Conservation (phyloP, 129 eudicot genomes). For the Saposhnikovia divaricata region DNA sequence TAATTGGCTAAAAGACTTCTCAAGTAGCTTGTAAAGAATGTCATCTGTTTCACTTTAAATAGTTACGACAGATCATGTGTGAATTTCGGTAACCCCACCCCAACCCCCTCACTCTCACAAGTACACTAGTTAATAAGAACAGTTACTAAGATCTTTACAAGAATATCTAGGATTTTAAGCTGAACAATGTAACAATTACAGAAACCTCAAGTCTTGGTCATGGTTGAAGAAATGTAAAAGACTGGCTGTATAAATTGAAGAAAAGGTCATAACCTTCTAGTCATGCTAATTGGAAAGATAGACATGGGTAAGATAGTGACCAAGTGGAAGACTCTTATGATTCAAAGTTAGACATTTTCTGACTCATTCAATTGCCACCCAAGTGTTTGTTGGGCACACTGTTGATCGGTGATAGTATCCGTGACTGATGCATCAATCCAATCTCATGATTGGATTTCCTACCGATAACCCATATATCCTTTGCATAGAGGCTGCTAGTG, state of each 20-base stretch:
- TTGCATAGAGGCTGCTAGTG: background rate
- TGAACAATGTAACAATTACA: background rate
- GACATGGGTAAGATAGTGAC: conserved; percentile 21
- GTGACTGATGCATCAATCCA: background rate
- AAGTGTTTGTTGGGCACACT: background rate
- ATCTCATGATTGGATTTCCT: background rate
- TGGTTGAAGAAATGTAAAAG: conserved; percentile 8
- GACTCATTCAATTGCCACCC: background rate
- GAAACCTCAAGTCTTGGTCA: background rate
- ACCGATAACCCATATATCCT: background rate
- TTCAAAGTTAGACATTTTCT: conserved; percentile 14
- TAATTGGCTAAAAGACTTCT: background rate
- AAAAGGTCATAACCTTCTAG: background rate
- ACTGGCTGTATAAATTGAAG: conserved; percentile 8
- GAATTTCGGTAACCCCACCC: background rate
- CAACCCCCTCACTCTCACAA: background rate
- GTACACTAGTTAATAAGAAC: background rate
- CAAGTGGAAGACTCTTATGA: conserved; percentile 24
- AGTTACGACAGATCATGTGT: background rate
- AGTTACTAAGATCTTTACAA: background rate
- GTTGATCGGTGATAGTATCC: background rate
- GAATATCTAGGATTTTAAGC: background rate
- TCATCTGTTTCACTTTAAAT: background rate
- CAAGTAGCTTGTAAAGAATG: background rate
- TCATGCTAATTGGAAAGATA: conserved; percentile 14